Conservation (phyloP, 768 basidiomycete species). For the Trametes villosa region DNA sequence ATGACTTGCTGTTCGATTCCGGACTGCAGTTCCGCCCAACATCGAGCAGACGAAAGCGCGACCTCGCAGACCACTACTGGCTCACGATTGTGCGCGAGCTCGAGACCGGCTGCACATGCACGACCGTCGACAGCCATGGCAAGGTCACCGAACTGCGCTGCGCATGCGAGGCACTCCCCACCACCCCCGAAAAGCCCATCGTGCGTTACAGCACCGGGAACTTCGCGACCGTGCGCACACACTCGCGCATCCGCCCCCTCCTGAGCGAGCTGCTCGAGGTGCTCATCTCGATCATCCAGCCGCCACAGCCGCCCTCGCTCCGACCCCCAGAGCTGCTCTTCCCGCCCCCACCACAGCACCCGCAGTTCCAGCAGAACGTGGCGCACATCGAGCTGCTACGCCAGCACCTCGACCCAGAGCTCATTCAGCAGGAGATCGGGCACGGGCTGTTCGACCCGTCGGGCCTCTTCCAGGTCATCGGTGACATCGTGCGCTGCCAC, state of each 20-base stretch:
- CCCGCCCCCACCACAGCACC: conserved; percentile 59
- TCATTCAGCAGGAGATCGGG: conserved; percentile 82
- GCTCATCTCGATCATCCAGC: conserved; percentile 82
- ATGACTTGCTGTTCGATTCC: conserved; percentile 89
- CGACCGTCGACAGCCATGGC: conserved; percentile 68
- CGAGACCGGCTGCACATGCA: conserved; percentile 81
- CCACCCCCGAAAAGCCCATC: conserved; percentile 44
- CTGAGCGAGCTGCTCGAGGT: conserved; percentile 81
- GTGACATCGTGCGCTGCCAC: conserved; percentile 82
- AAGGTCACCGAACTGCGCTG: conserved; percentile 43
- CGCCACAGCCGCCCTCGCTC: conserved; percentile 36
- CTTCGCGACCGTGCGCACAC: conserved; percentile 64
- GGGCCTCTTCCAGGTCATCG: conserved; percentile 77
- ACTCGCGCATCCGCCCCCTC: conserved; percentile 71
- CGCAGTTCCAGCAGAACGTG: conserved; percentile 65
- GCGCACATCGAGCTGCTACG: conserved; percentile 69
- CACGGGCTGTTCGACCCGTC: conserved; percentile 79
- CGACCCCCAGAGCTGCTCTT: conserved; percentile 56
- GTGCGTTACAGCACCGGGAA: conserved; percentile 42
- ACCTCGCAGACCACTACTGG: conserved; percentile 85
- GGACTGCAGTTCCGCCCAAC: conserved; percentile 83
- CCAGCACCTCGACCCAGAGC: conserved; percentile 77
- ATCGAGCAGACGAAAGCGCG: conserved; percentile 71
- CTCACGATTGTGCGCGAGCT: conserved; percentile 77
- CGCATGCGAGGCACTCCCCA: conserved; percentile 45